These are phyloP conservation scores for Fermentozyma sake DNA, from an alignment of 1,139 yeast species.

Conservation along the genomic window DNA sequence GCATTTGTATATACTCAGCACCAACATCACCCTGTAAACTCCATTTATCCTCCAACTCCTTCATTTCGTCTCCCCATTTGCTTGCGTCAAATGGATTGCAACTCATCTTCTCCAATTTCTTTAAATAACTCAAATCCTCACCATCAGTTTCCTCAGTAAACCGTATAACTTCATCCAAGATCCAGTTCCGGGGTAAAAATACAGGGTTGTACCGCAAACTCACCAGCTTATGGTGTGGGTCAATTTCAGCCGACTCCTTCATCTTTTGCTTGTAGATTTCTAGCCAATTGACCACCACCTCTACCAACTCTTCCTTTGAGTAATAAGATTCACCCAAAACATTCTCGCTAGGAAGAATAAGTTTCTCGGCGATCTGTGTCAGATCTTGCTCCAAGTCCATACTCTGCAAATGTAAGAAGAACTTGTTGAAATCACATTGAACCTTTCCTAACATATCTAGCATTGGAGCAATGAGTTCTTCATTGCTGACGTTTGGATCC, in stretches of 20 bases:
- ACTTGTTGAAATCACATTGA: constrained; percentile 74
- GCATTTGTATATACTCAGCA: constrained; percentile 50
- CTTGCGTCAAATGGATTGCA: constrained; percentile 54
- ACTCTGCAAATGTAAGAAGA: constrained; percentile 62
- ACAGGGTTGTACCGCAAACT: constrained; percentile 62
- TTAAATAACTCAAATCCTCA: constrained; percentile 35
- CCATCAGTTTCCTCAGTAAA: constrained; percentile 36
- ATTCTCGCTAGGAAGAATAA: too few species aligned
- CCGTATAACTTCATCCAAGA: constrained; percentile 75
- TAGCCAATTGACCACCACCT: constrained; percentile 37
- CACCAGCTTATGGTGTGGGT: constrained; percentile 31
- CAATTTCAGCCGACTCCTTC: constrained; percentile 23
- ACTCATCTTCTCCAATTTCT: constrained; percentile 59
- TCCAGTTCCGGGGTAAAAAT: constrained; percentile 83
- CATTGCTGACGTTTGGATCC: constrained; percentile 33
- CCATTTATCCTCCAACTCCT: constrained; percentile 58
- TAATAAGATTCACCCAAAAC: too few species aligned
- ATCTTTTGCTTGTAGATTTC: constrained; percentile 31
- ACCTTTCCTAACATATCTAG: constrained; percentile 58
- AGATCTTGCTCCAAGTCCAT: constrained; percentile 15
- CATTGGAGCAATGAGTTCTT: constrained; percentile 55
- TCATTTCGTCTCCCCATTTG: constrained; percentile 61
- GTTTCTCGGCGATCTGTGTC: constrained; percentile 2
- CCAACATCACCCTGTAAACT: constrained; percentile 40
- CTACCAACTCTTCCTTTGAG: constrained; percentile 29